phyloP scores from a whole-genome alignment of 2,329 filamentous ascomycete genomes.

The Stachybotrys elegans region DNA sequence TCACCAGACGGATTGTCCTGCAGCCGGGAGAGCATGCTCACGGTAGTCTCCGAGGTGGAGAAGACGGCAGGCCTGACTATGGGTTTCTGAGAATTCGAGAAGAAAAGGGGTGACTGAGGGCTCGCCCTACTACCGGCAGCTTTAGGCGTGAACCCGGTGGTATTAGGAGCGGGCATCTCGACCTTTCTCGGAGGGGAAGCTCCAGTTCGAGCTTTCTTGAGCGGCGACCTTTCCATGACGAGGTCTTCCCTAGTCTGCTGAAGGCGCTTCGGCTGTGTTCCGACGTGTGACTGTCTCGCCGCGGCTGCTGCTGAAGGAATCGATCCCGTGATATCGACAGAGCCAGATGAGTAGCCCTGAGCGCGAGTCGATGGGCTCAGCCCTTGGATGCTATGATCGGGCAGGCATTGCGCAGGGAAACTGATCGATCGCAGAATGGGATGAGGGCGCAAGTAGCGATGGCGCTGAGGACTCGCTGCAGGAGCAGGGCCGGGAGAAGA shows the following conservation, averaged over 20 bases:
- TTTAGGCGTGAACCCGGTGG: conserved; percentile 15
- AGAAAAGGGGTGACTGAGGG: conserved; percentile 48
- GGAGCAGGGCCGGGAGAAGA: too few relatives aligned
- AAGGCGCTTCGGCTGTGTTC: conserved; percentile 14
- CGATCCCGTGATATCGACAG: conserved; percentile 9
- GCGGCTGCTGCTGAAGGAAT: conserved; percentile 12
- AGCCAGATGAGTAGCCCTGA: background rate
- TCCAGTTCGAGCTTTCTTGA: conserved; percentile 45
- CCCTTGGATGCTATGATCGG: background rate
- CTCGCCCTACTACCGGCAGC: conserved; percentile 26
- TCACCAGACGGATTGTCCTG: conserved; percentile 36
- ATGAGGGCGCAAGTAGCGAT: too few relatives aligned
- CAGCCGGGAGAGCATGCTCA: conserved; percentile 42
- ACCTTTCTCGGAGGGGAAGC: conserved; percentile 39
- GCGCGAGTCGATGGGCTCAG: background rate
- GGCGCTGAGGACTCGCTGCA: too few relatives aligned
- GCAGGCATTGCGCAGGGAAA: background rate
- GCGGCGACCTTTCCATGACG: conserved; percentile 27
- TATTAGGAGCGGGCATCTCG: conserved; percentile 29
- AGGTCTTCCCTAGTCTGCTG: background rate
- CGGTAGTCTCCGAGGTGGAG: conserved; percentile 35
- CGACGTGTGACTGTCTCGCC: conserved; percentile 19
- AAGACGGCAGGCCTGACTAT: conserved; percentile 30
- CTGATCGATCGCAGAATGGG: background rate
- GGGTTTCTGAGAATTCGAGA: conserved; percentile 38